Evolutionary conservation across 2,329 filamentous ascomycete species (phyloP).

Genomic region (Escovopsis sp.): DNA sequence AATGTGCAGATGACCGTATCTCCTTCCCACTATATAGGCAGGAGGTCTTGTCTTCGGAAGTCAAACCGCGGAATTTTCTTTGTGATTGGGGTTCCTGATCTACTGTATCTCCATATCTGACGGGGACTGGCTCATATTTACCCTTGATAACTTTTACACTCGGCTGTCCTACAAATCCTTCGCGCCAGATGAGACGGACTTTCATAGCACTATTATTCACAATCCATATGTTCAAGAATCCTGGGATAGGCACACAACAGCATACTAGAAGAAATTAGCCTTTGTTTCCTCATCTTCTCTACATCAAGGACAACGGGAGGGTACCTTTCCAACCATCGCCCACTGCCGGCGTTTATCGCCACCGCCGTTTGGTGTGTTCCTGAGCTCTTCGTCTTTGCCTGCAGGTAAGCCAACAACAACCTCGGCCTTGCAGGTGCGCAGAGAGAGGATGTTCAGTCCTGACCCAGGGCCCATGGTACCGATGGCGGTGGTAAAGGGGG

Average conservation of each 20-base stretch:
- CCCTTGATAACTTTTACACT: too few relatives aligned
- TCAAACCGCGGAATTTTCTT: too few relatives aligned
- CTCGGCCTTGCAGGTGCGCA: constrained; percentile 93
- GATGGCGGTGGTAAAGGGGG: constrained; percentile 70
- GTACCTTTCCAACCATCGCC: too few relatives aligned
- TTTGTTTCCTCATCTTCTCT: too few relatives aligned
- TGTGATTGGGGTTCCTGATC: too few relatives aligned
- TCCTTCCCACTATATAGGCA: too few relatives aligned
- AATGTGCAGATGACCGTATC: too few relatives aligned
- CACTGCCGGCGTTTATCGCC: constrained; percentile 32
- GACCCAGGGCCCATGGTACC: constrained; percentile 73
- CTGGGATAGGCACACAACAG: constrained; percentile 51
- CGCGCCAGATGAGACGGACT: not conserved
- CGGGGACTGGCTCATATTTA: too few relatives aligned
- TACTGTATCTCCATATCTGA: too few relatives aligned
- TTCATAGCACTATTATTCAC: not conserved
- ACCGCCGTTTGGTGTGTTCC: constrained; percentile 50
- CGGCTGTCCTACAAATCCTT: too few relatives aligned
- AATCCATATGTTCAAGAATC: constrained; percentile 7
- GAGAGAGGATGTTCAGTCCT: constrained; percentile 68
- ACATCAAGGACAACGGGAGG: constrained; percentile 9
- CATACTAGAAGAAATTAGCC: constrained; percentile 44
- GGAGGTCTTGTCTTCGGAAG: too few relatives aligned
- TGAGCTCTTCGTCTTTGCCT: constrained; percentile 72
- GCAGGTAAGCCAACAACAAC: constrained; percentile 77